Percentiles rank a stretch among this genome's conserved stretches.
These are phyloP conservation scores for Aspergillus pseudonomiae DNA, from an alignment of 2,329 filamentous ascomycete species.

Conservation along the genomic window DNA sequence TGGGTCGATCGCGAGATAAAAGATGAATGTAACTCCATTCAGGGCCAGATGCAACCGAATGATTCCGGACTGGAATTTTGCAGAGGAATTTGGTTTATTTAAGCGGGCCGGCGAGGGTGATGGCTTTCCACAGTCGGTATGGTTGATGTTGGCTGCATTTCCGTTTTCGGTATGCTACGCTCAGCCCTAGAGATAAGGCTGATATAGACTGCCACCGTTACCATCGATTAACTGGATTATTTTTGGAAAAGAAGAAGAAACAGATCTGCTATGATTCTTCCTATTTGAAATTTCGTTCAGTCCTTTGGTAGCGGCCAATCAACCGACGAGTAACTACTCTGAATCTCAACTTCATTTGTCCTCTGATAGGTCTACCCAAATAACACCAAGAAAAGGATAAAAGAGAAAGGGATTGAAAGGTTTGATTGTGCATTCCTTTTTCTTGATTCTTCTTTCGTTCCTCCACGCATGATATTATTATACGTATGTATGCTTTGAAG, in stretches of 20 bases:
- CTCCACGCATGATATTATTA: neutral
- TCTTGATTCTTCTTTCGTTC: neutral
- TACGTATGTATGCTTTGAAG: neutral
- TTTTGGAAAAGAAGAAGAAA: conserved; percentile 7
- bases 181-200: neutral
- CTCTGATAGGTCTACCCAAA: neutral
- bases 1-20: neutral
- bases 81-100: neutral
- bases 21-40: conserved; percentile 3
- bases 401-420: neutral
- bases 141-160: conserved; percentile 18
- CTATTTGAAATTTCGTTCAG: neutral
- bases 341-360: neutral
- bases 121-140: conserved; percentile 2
- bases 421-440: neutral
- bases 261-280: conserved; percentile 8
- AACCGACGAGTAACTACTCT: neutral
- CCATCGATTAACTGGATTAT: neutral
- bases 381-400: neutral
- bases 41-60: conserved; percentile 14
- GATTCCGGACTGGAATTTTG: conserved; percentile 6
- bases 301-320: too few relatives aligned
- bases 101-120: neutral
- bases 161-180: conserved; percentile 24
- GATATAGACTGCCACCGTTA: conserved; percentile 15